Evolutionary conservation across 257 asterid genomes (phyloP).

Genomic region (Solanum verrucosum): DNA sequence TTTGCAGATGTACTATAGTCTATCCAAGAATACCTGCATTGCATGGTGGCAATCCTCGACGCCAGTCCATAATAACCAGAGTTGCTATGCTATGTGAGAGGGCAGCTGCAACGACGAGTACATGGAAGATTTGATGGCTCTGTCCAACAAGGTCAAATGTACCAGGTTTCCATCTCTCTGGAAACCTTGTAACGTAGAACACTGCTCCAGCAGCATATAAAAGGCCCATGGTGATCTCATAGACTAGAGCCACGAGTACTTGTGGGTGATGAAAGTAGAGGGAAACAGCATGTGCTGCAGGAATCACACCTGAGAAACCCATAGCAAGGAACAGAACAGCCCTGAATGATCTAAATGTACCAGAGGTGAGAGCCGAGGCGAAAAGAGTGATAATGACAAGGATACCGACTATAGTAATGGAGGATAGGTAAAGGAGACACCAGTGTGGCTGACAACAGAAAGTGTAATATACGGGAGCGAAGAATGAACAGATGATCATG

Average conservation of each 20-base stretch:
- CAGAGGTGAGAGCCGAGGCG: conserved; percentile 51
- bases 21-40: neutral
- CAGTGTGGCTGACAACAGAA: conserved; percentile 57
- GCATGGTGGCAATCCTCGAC: conserved; percentile 32
- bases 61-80: conserved; percentile 73
- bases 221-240: conserved; percentile 73
- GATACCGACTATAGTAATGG: conserved; percentile 47
- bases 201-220: conserved; percentile 62
- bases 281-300: conserved; percentile 64
- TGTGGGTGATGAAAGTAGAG: conserved; percentile 46
- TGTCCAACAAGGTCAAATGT: conserved; percentile 78
- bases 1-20: neutral
- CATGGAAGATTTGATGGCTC: conserved; percentile 93
- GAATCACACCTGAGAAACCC: conserved; percentile 89
- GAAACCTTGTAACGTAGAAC: conserved; percentile 64
- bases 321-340: conserved; percentile 60
- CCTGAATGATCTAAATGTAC: conserved; percentile 63
- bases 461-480: conserved; percentile 67
- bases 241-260: conserved; percentile 46
- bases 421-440: conserved; percentile 52
- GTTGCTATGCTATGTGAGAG: conserved; percentile 64
- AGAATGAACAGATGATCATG: conserved; percentile 82
- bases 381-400: conserved; percentile 53
- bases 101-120: conserved; percentile 74
- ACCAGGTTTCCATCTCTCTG: conserved; percentile 91